A percentile compares a stretch with the other conserved stretches of the same genome.
These are phyloP conservation scores for Trichoderma koningiopsis DNA, from an alignment of 2,329 filamentous ascomycete genomes.

Conservation along the genomic window DNA sequence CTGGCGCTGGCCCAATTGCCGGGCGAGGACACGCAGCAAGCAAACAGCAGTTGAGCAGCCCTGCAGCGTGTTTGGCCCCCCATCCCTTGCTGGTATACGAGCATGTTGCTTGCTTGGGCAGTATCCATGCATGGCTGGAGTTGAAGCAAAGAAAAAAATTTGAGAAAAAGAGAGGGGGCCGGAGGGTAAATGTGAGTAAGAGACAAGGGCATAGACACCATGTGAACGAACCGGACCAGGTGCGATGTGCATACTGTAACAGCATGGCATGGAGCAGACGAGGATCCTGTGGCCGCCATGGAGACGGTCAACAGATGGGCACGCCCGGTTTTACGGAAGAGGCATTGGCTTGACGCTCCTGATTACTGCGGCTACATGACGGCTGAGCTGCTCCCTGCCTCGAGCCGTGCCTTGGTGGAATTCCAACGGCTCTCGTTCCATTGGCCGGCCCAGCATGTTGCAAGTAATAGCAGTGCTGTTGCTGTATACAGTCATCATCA, in stretches of 20 bases:
- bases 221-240: neutral
- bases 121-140: slow-evolving; percentile 1
- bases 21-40: slow-evolving; percentile 21
- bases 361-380: neutral
- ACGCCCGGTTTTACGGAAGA: neutral
- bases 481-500: no score
- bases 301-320: neutral
- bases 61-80: slow-evolving; percentile 14
- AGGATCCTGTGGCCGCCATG: neutral
- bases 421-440: neutral
- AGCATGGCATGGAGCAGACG: neutral
- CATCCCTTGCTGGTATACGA: neutral
- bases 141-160: neutral
- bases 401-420: neutral
- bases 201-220: neutral
- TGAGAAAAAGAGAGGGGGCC: neutral
- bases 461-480: no score
- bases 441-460: neutral
- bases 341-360: neutral
- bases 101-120: neutral
- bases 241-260: neutral
- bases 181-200: neutral
- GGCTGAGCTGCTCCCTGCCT: slow-evolving; percentile 13
- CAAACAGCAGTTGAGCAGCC: slow-evolving; percentile 8
- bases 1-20: slow-evolving; percentile 21